Base-by-base conservation (phyloP, 2,329 filamentous ascomycete species). In the Penicillium sp. region DNA sequence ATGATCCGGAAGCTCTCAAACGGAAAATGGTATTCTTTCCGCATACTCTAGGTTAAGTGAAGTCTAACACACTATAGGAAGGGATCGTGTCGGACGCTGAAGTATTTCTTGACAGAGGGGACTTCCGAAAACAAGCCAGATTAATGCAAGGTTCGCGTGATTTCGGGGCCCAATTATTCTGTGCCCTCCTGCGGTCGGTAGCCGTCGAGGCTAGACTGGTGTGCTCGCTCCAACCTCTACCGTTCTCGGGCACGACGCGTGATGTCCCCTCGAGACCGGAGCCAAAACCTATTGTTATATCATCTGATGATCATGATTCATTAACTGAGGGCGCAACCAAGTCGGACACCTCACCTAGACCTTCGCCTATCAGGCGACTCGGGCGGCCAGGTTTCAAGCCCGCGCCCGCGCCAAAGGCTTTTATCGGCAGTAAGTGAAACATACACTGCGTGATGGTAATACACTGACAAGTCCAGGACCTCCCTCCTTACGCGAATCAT, bases 131-230 rank as follows among this genome's bases (percentile, higher is more conserved):
- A 44, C 89, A 91, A 31, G 92, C 93, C 0, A 84, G 81, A 63
- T 85, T 79, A 5, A 77, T 96, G 19, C 82, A 88, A 66, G 96
- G 94, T 0, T 98, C 94, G 8, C 87, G 93, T 66, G 95, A 99
- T 75, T 84, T 96, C 9, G 95, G 93, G 0, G 91, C 92, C 1
- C 93, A 98, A 74, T 76, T 99, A 0, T 97, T 96, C 71, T 98
- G 95, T 75, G 91, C 93, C 3, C 78, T 98, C 35, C 83, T 99
- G 4, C 88, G 95, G 19, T 86, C 88, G n/a, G 87, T 85, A n/a
- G 93, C 92, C 3, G 87, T 98, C 7, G 88, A 92, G 65, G 84
- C 91, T 5, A 86, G 95, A 13, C 83, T 99, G 5, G 91, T 98
- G 0, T 97, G 93, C 75, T 99, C 95, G 5, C 80, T 99, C 3